Conservation (phyloP, 2,329 filamentous ascomycete species). For the Bipolaris bicolor region DNA sequence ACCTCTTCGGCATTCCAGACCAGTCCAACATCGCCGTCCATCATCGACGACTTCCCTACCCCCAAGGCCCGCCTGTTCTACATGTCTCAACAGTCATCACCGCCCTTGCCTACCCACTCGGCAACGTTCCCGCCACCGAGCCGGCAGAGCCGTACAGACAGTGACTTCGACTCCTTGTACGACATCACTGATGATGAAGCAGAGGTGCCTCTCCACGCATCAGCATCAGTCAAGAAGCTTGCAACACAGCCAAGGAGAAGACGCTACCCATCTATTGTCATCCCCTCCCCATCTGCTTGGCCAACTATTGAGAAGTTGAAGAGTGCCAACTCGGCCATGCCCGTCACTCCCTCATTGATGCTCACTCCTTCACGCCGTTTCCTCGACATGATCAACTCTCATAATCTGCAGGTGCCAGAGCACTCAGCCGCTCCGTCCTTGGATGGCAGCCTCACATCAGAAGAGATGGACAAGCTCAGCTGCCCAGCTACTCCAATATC, state of each 20-base stretch:
- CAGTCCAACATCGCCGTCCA: constrained; percentile 50
- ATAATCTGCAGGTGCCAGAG: constrained; percentile 68
- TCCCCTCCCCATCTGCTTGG: constrained; percentile 64
- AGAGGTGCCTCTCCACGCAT: constrained; percentile 57
- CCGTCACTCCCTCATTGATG: constrained; percentile 55
- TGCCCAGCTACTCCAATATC: constrained; percentile 80
- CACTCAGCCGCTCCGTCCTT: constrained; percentile 84
- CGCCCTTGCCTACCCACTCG: constrained; percentile 53
- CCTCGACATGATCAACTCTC: constrained; percentile 70
- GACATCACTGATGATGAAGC: constrained; percentile 81
- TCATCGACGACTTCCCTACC: constrained; percentile 70
- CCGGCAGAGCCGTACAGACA: constrained; percentile 70
- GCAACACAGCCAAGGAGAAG: constrained; percentile 48
- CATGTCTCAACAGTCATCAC: constrained; percentile 54
- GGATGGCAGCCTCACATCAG: constrained; percentile 86
- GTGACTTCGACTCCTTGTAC: constrained; percentile 86
- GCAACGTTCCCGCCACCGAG: constrained; percentile 60
- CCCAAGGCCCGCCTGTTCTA: constrained; percentile 71
- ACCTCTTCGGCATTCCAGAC: constrained; percentile 39
- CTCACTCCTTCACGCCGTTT: constrained; percentile 78
- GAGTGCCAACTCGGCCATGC: constrained; percentile 61
- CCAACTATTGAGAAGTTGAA: constrained; percentile 62
- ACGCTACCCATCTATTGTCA: constrained; percentile 64
- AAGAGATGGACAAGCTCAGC: constrained; percentile 82
- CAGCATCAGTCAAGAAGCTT: constrained; percentile 58